A percentile compares a stretch with the other conserved stretches of the same genome.
Evolutionary conservation across 1,139 yeast species (phyloP).

Genomic region (Kurtzmaniella quercitrusa): DNA sequence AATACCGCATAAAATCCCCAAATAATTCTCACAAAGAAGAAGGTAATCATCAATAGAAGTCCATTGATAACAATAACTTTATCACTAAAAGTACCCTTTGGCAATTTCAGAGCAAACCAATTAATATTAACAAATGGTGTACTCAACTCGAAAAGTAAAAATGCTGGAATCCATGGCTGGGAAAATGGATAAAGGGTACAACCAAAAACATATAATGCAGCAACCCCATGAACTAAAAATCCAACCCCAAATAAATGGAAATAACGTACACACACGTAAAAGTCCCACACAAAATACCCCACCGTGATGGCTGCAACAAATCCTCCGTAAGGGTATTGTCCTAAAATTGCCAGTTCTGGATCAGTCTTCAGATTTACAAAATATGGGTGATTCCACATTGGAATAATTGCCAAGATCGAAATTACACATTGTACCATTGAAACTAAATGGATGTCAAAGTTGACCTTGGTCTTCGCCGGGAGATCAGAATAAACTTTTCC

Average conservation of each 20-base stretch:
- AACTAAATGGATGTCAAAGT: slow-evolving; percentile 85
- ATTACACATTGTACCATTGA: slow-evolving; percentile 77
- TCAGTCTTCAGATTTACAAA: slow-evolving; percentile 43
- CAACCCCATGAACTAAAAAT: slow-evolving; percentile 79
- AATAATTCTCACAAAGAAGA: slow-evolving; percentile 72
- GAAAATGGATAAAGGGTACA: slow-evolving; percentile 48
- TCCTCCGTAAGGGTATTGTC: slow-evolving; percentile 70
- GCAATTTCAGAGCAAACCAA: slow-evolving; percentile 82
- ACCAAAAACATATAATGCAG: slow-evolving; percentile 71
- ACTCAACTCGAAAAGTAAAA: slow-evolving; percentile 81
- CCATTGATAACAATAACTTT: slow-evolving; percentile 64
- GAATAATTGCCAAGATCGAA: slow-evolving; percentile 51
- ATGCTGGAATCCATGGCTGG: slow-evolving; percentile 78
- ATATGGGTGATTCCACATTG: slow-evolving; percentile 53
- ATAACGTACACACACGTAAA: slow-evolving; percentile 58
- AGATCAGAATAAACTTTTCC: slow-evolving; percentile 48
- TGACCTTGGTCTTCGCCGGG: slow-evolving; percentile 46
- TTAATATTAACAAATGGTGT: slow-evolving; percentile 91
- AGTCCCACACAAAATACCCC: slow-evolving; percentile 94
- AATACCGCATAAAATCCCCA: slow-evolving; percentile 84
- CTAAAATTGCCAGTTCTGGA: slow-evolving; percentile 46
- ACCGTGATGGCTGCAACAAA: slow-evolving; percentile 66
- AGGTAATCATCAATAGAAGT: slow-evolving; percentile 57
- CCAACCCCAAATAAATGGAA: slow-evolving; percentile 72
- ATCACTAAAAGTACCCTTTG: slow-evolving; percentile 51